These are phyloP conservation scores for Tulasnella sp. DNA, from an alignment of 768 basidiomycete species.

Conservation along the genomic window DNA sequence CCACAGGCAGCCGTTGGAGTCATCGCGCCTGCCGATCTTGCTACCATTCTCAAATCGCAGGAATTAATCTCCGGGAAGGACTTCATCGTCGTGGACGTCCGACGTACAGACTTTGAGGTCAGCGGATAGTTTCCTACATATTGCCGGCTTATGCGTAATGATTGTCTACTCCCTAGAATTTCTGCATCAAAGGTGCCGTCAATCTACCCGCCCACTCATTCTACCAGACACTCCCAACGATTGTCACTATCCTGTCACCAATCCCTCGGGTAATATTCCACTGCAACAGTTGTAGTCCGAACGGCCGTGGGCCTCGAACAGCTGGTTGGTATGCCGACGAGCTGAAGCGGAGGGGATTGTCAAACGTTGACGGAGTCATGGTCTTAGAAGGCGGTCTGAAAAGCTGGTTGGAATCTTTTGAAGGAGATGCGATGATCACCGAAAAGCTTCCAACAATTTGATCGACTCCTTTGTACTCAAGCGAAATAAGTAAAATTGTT, in stretches of 20 bases:
- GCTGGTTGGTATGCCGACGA: slow-evolving; percentile 14
- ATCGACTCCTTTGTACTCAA: too few species aligned
- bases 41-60: slow-evolving; percentile 22
- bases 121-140: background rate
- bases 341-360: background rate
- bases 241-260: slow-evolving; percentile 26
- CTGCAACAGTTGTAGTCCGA: slow-evolving; percentile 7
- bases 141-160: background rate
- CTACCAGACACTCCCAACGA: slow-evolving; percentile 29
- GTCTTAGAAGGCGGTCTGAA: slow-evolving; percentile 11
- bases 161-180: slow-evolving; percentile 15
- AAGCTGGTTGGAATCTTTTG: background rate
- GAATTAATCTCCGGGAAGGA: slow-evolving; percentile 17
- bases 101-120: slow-evolving; percentile 33
- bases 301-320: slow-evolving; percentile 4
- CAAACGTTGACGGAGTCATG: background rate
- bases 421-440: background rate
- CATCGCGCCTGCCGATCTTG: slow-evolving; percentile 22
- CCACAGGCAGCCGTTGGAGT: background rate
- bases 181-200: slow-evolving; percentile 29
- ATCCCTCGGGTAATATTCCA: slow-evolving; percentile 23
- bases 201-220: slow-evolving; percentile 39
- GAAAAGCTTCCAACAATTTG: background rate
- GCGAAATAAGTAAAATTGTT: too few species aligned
- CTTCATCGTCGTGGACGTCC: slow-evolving; percentile 31